Percentiles rank a stretch among this genome's conserved stretches.
Conservation (phyloP, 257 asterid genomes). For the Paraleonurus japonicus region DNA sequence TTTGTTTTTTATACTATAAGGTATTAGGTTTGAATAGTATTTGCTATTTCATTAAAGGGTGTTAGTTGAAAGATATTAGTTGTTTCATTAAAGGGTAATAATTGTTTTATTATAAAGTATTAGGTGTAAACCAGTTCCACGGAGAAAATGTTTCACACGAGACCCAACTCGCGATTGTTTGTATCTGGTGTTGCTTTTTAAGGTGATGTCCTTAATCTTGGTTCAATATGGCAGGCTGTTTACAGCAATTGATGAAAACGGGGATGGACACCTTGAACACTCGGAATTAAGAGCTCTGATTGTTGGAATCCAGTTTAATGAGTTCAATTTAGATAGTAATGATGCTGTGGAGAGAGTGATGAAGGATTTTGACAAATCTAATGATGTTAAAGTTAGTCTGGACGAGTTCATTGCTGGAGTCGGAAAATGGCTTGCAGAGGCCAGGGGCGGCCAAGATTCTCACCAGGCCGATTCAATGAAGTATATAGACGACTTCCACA, state of each 20-base stretch:
- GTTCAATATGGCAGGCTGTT: conserved; percentile 55
- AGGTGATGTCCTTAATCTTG: background rate
- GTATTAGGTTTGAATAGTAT: too few species aligned
- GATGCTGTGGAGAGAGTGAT: conserved; percentile 63
- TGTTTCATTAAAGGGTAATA: too few species aligned
- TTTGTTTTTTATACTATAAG: too few species aligned
- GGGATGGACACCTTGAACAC: conserved; percentile 54
- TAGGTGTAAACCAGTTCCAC: too few species aligned
- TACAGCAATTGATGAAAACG: conserved; percentile 53
- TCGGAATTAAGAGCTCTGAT: conserved; percentile 67
- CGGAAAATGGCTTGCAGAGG: conserved; percentile 70
- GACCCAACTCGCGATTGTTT: too few species aligned
- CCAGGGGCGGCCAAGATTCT: conserved; percentile 42
- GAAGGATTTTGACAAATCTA: conserved; percentile 66
- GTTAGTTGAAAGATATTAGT: too few species aligned
- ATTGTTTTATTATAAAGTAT: too few species aligned
- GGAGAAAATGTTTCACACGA: too few species aligned
- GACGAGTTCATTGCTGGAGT: conserved; percentile 61
- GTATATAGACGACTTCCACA: conserved; percentile 57
- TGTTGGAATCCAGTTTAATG: conserved; percentile 66
- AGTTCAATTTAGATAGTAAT: conserved; percentile 54
- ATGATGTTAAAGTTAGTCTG: conserved; percentile 44
- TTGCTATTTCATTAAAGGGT: too few species aligned
- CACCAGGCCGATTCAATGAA: conserved; percentile 46
- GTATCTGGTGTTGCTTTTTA: background rate